Evolutionary conservation across 441 rosid species (phyloP).

Genomic region (Euphorbia schlechtendalii): DNA sequence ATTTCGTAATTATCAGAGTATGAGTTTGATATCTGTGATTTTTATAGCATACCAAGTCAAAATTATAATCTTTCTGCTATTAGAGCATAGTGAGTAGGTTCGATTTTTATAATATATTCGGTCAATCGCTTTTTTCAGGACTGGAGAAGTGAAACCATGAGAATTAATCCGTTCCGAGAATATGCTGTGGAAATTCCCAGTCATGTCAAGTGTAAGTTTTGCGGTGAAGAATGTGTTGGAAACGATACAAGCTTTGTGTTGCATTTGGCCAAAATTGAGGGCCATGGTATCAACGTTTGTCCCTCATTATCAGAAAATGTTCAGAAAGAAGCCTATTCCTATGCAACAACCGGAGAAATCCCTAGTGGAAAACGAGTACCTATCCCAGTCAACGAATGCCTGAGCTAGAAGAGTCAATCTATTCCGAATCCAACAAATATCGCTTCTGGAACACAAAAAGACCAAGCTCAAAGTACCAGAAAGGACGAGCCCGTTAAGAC

Average conservation of each 20-base stretch:
- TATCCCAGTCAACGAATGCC: not conserved
- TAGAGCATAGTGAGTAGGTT: no score
- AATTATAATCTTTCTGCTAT: no score
- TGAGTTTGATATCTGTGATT: no score
- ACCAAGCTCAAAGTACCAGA: no score
- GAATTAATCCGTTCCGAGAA: not conserved
- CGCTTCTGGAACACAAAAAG: no score
- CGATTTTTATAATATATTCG: no score
- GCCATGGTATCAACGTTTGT: conserved; percentile 5
- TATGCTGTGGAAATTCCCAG: not conserved
- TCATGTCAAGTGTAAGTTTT: conserved; percentile 1
- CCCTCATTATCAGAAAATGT: not conserved
- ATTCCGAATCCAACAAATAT: not conserved
- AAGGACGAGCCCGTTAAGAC: not conserved
- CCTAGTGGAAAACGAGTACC: not conserved
- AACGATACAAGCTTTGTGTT: not conserved
- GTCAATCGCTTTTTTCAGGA: not conserved
- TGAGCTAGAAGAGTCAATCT: not conserved
- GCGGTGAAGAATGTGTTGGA: not conserved
- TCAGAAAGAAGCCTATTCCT: not conserved
- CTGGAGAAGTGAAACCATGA: not conserved
- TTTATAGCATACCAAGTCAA: no score
- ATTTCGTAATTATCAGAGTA: no score
- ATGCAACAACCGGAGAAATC: not conserved
- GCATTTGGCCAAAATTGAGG: not conserved